Base-by-base conservation (phyloP, 768 basidiomycete species). In the Suillus tomentosus region DNA sequence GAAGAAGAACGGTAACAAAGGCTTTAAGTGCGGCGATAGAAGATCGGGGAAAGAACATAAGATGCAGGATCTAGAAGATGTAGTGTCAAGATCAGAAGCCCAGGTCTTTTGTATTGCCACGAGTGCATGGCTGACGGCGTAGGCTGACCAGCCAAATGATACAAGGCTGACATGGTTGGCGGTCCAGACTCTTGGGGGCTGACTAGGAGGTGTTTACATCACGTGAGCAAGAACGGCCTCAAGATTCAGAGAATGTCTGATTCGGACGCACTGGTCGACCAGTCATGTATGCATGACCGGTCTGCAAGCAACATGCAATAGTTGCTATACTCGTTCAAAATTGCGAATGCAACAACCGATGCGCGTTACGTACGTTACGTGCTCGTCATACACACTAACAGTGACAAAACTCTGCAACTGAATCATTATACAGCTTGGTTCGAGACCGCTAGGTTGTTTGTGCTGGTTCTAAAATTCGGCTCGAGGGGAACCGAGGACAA, bases 61-160 rank as follows among this genome's bases (percentile, higher is more conserved):
- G 57, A 27, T 57, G 27, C 4, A 14, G n/a, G 34, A 45, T 36
- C 11, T 15, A 36, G 27, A 45, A 34, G 34, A 50, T 14, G 37
- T 58, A 13, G 22, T 19, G 40, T 43, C 24, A 19, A 19, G 15
- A 42, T 7, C 10, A 22, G 31, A 36, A 19, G n/a, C 48, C 37
- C 27, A 48, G 66, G 59, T 73, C 67, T 43, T 36, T 2, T 40
- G 15, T 43, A 27, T 48, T 11, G 24, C 6, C 24, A 19, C 36
- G 8, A 13, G 15, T 40, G 13, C 37, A 64, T 57, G 69, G 71
- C 68, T 69, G 71, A 72, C 70, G 34, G 31, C 43, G 11, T 22
- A 24, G 58, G 58, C 65, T 66, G 63, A 51, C 63, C 19, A 40
- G 22, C 15, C 54, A 62, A 31, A 37, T 5, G 19, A 7, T 34